A percentile compares a stretch with the other conserved stretches of the same genome.
Evolutionary conservation across 2,329 filamentous ascomycete genomes (phyloP).

Genomic region (Bipolaris bicolor): DNA sequence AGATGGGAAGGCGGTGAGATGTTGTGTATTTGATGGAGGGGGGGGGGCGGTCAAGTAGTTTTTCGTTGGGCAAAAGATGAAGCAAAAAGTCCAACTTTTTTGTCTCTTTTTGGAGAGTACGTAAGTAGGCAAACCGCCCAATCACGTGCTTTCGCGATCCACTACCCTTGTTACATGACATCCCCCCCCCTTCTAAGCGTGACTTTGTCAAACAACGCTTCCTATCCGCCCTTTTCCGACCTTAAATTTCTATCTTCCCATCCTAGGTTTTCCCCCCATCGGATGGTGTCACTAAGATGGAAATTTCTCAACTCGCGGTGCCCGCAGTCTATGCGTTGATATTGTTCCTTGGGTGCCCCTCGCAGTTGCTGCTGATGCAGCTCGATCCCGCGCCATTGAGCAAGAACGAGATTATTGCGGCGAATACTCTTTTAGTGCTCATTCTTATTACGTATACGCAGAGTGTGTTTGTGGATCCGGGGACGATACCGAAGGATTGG

Average conservation of each 20-base stretch:
- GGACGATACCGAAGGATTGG: slow-evolving; percentile 55
- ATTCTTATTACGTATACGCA: slow-evolving; percentile 74
- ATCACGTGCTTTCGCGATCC: slow-evolving; percentile 35
- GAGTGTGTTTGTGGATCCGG: slow-evolving; percentile 65
- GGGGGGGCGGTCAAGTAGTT: background rate
- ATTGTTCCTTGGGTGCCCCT: slow-evolving; percentile 71
- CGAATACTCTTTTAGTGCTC: slow-evolving; percentile 69
- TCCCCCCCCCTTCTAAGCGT: background rate
- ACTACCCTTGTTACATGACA: slow-evolving; percentile 3
- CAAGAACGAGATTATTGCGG: slow-evolving; percentile 62
- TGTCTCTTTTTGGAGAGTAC: background rate
- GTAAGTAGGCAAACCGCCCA: too few species aligned
- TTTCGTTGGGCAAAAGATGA: background rate
- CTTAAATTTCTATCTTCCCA: background rate
- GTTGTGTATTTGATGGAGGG: background rate
- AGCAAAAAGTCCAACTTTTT: background rate
- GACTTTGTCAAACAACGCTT: background rate
- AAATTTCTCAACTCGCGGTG: slow-evolving; percentile 62
- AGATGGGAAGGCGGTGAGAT: background rate
- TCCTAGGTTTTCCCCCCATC: background rate
- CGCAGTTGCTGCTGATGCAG: slow-evolving; percentile 71
- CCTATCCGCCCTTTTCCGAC: slow-evolving; percentile 1
- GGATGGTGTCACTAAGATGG: slow-evolving; percentile 21
- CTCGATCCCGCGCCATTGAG: slow-evolving; percentile 66
- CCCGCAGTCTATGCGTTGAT: slow-evolving; percentile 71